Evolutionary conservation across 1,284 basidiomycete genomes (phyloP).

Genomic region (Singerocomus inundabilis): DNA sequence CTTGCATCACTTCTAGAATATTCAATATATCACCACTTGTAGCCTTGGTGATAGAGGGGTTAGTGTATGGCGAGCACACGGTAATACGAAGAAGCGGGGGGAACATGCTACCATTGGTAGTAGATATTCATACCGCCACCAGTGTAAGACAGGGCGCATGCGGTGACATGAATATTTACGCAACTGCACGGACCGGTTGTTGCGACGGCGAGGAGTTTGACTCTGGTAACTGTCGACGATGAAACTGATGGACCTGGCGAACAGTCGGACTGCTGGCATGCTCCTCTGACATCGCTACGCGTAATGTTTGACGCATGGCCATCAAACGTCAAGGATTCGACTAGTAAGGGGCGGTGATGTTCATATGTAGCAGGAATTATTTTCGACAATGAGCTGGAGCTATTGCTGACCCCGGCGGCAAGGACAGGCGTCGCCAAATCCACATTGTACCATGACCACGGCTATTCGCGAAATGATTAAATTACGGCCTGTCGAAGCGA

Average conservation of each 20-base stretch:
- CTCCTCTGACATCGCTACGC: constrained; percentile 24
- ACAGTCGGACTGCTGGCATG: constrained; percentile 8
- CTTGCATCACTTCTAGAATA: constrained; percentile 12
- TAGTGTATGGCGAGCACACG: too few species aligned
- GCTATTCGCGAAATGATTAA: constrained; percentile 20
- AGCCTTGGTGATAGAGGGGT: constrained; percentile 12
- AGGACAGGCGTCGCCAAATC: constrained; percentile 27
- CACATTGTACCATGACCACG: constrained; percentile 8
- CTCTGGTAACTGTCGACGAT: constrained; percentile 20
- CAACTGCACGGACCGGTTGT: constrained; percentile 11
- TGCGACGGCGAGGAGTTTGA: constrained; percentile 14
- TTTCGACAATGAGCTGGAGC: constrained; percentile 27
- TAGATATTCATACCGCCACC: not conserved
- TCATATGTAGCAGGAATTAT: constrained; percentile 11
- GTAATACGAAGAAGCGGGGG: not conserved
- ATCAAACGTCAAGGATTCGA: constrained; percentile 33
- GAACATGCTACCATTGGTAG: not conserved
- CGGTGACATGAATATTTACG: too few species aligned
- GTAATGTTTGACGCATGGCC: constrained; percentile 24
- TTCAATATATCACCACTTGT: constrained; percentile 22
- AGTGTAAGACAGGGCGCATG: not conserved
- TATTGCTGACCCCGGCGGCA: not conserved
- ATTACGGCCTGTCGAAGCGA: too few species aligned
- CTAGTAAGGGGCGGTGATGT: constrained; percentile 1
- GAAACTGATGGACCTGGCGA: constrained; percentile 23